Evolutionary conservation across 2,329 filamentous ascomycete genomes (phyloP), one percentile per base, ranked within the genome.

Genomic region (Colletotrichum sp.): DNA sequence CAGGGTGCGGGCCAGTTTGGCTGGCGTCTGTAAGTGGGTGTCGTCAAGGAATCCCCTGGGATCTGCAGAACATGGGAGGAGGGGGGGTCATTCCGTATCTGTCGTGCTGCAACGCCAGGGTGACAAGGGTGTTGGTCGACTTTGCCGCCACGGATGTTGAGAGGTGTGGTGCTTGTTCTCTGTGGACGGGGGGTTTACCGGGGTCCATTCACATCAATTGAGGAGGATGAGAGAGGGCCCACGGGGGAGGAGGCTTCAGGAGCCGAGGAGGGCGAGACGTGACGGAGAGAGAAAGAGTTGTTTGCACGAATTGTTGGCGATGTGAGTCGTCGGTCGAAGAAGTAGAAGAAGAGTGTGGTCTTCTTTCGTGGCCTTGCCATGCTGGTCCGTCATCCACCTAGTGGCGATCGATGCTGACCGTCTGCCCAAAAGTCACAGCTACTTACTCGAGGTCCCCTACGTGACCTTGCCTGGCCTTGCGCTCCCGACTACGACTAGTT

Each of bases 101-200:
- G 74, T 73, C 65, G 74, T 75, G 74, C 70, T 75, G 73, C 74
- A 69, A 75, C 74, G 59, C 74, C 70, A 69, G 70, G 59, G 26
- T 43, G 59, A 65, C 74, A 73, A 48, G 70, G 74, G 43, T 59
- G 65, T 65, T n/a, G 43, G 64, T 69, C 34, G 74, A 73, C 70
- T 73, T 73, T 69, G 70, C 70, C 74, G 74, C 74, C 74, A 69
- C 64, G 60, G 28, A 48, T 43, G 36, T 43, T 32, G 57, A 28
- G 28, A 61, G 28, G 59, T 48, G 39, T 48, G 39, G 34, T 65
- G 28, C 15, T 36, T 61, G 28, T 70, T 21, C 21, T 18, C 57
- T 71, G 43, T 39, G 52, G 43, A 52, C 43, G 43, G 43, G 43
- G 43, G 60, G 24, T 26, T 16, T 32, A 18, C 64, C 24, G 7